phyloP scores from a whole-genome alignment of 495 filamentous ascomycete species.

The Hypoxylon trugodes region DNA sequence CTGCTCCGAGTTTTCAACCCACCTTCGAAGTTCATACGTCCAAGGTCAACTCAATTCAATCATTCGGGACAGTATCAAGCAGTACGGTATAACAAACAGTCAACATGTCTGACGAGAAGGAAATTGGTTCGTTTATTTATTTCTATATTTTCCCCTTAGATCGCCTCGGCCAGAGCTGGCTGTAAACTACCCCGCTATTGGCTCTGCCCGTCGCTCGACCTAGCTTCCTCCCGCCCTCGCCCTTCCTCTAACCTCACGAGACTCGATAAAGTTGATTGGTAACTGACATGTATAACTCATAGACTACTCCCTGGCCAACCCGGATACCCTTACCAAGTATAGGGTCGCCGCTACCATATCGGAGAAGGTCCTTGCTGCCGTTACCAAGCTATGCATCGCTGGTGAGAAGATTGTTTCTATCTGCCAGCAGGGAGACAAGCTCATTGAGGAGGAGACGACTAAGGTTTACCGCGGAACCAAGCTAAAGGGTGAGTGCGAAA shows the following conservation, averaged over 20 bases:
- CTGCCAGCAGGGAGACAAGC: conserved; percentile 94
- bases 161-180: conserved; percentile 13
- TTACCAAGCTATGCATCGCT: conserved; percentile 80
- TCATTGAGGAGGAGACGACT: conserved; percentile 88
- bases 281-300: conserved; percentile 22
- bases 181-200: conserved; percentile 34
- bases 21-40: neutral
- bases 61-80: neutral
- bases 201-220: conserved; percentile 13
- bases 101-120: conserved; percentile 40
- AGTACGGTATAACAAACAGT: conserved; percentile 5
- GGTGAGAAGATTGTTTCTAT: conserved; percentile 90
- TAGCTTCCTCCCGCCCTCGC: too few species aligned
- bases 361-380: conserved; percentile 89
- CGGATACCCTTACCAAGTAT: conserved; percentile 98
- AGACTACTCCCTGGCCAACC: conserved; percentile 97
- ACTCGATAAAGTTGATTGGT: conserved; percentile 8
- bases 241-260: conserved; percentile 19
- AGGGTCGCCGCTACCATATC: conserved; percentile 95
- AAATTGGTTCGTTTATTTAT: conserved; percentile 33
- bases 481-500: conserved; percentile 76
- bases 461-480: conserved; percentile 99
- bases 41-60: conserved; percentile 1
- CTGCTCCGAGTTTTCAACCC: neutral
- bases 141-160: conserved; percentile 1